These are phyloP conservation scores for Castanospermum australe DNA, from an alignment of 306 rosid species.

Conservation along the genomic window DNA sequence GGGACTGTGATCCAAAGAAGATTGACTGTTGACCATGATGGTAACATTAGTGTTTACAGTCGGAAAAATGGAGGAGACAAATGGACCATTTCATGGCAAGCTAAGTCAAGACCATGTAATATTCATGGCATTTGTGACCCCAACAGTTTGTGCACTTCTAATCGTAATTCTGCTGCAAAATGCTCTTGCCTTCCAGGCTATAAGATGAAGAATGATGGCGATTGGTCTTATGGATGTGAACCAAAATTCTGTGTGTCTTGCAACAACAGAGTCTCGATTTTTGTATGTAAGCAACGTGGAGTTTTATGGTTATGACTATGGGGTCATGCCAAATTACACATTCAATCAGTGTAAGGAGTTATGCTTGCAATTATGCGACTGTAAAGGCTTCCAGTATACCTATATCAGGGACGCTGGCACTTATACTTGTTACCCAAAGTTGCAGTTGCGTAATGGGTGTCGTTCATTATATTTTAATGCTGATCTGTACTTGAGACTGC, in stretches of 20 bases:
- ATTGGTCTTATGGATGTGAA: constrained; percentile 52
- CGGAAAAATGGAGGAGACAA: background rate
- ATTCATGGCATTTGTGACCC: constrained; percentile 58
- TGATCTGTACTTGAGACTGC: constrained; percentile 44
- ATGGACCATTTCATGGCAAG: constrained; percentile 59
- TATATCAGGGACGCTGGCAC: background rate
- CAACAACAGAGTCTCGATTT: constrained; percentile 27
- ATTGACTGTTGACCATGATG: constrained; percentile 49
- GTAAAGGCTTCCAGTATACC: constrained; percentile 43
- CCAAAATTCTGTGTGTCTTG: constrained; percentile 35
- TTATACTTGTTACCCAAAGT: constrained; percentile 45
- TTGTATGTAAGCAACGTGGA: constrained; percentile 27
- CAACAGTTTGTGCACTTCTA: constrained; percentile 38
- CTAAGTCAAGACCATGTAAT: constrained; percentile 35
- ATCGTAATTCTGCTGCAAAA: background rate
- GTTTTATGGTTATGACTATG: constrained; percentile 47
- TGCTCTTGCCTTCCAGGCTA: constrained; percentile 52
- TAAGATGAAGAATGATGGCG: constrained; percentile 6
- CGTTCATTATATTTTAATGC: constrained; percentile 31
- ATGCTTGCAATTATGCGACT: constrained; percentile 39
- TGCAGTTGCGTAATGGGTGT: constrained; percentile 45
- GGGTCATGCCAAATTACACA: constrained; percentile 32
- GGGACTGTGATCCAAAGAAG: constrained; percentile 40
- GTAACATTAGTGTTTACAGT: constrained; percentile 51
- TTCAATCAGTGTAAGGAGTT: constrained; percentile 29